A percentile compares a stretch with the other conserved stretches of the same genome.
Evolutionary conservation across 257 asterid species (phyloP).

Genomic region (Galeopsis tetrahit): DNA sequence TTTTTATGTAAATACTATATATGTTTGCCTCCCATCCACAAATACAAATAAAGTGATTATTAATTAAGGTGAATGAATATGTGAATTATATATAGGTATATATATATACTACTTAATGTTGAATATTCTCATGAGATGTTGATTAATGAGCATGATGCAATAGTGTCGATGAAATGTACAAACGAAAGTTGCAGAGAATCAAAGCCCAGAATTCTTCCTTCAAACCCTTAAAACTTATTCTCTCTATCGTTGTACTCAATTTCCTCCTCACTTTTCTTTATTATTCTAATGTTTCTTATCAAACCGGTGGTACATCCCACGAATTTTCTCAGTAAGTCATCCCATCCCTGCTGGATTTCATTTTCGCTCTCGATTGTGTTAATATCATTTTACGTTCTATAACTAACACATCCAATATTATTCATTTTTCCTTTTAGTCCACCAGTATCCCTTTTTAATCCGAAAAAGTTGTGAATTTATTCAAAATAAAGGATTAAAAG

Average conservation of each 20-base stretch:
- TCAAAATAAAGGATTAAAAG: no score
- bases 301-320: constrained; percentile 36
- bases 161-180: constrained; percentile 42
- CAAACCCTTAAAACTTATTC: constrained; percentile 49
- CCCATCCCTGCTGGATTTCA: not conserved
- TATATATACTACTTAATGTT: not conserved
- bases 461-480: no score
- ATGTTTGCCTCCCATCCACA: not conserved
- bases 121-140: not conserved
- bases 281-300: constrained; percentile 43
- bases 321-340: constrained; percentile 51
- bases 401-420: no score
- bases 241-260: constrained; percentile 38
- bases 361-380: not conserved
- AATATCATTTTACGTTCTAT: not conserved
- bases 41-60: not conserved
- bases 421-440: no score
- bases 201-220: constrained; percentile 53
- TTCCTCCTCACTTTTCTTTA: constrained; percentile 45
- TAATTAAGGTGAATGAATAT: not conserved
- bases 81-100: not conserved
- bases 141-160: not conserved
- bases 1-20: constrained; percentile 15
- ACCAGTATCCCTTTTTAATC: no score
- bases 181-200: constrained; percentile 51